Evolutionary conservation across 2,329 filamentous ascomycete species (phyloP).

Genomic region (Phyllosticta citribraziliensis): DNA sequence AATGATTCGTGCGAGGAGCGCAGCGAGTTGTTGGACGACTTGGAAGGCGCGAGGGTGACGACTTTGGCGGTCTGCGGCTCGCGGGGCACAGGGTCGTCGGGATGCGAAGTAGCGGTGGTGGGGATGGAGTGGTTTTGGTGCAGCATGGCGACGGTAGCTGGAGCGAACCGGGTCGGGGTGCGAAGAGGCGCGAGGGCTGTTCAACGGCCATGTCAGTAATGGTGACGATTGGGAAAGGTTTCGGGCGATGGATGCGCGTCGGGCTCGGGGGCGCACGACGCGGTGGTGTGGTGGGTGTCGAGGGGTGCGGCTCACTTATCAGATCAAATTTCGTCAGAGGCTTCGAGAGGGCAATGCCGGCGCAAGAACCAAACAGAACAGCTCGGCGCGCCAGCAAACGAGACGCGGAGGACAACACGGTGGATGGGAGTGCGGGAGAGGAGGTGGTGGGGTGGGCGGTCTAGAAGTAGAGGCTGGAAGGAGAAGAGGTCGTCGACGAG

Average conservation of each 20-base stretch:
- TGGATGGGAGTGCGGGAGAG: background rate
- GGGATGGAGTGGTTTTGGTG: slow-evolving; percentile 30
- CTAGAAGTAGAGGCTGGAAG: background rate
- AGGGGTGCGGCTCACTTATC: slow-evolving; percentile 10
- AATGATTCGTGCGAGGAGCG: slow-evolving; percentile 32
- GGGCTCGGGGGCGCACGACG: background rate
- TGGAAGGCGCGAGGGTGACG: slow-evolving; percentile 15
- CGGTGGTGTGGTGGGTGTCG: background rate
- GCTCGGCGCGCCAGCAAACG: slow-evolving; percentile 6
- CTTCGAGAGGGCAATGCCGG: background rate
- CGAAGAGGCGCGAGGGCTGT: background rate
- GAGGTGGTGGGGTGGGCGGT: background rate
- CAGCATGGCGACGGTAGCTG: slow-evolving; percentile 18
- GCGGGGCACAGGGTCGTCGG: slow-evolving; percentile 35
- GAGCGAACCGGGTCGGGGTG: slow-evolving; percentile 10
- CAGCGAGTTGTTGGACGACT: slow-evolving; percentile 25
- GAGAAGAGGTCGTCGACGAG: background rate
- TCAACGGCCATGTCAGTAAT: background rate
- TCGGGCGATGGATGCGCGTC: background rate
- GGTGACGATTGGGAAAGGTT: background rate
- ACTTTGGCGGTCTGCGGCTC: slow-evolving; percentile 30
- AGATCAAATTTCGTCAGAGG: slow-evolving; percentile 10
- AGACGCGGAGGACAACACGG: slow-evolving; percentile 8
- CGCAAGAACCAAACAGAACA: slow-evolving; percentile 4
- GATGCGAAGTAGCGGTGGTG: slow-evolving; percentile 34